phyloP scores from a whole-genome alignment of 768 basidiomycete genomes.

The Pleurotus salmoneostramineus region DNA sequence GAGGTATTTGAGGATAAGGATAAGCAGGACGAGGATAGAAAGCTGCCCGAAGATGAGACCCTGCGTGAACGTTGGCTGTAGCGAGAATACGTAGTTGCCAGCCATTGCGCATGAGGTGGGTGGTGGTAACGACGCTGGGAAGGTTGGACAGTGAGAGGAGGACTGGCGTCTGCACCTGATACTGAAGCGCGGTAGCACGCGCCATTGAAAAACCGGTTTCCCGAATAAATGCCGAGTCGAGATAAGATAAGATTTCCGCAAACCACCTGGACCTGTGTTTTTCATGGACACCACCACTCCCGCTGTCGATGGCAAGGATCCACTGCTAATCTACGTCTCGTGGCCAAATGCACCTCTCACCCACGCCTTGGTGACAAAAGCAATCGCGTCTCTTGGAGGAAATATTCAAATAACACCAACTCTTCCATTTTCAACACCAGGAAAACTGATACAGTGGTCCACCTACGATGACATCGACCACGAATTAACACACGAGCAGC shows the following conservation, averaged over 20 bases:
- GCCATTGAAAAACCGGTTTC: not conserved
- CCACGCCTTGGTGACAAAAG: constrained; percentile 36
- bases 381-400: constrained; percentile 24
- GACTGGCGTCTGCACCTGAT: not conserved
- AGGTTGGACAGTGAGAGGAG: not conserved
- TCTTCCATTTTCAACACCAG: constrained; percentile 6
- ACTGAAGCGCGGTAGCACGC: not conserved
- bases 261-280: too few relatives aligned
- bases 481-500: constrained; percentile 53
- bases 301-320: not conserved
- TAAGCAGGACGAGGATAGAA: constrained; percentile 75
- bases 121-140: not conserved
- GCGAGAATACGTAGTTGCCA: constrained; percentile 60
- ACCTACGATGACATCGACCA: constrained; percentile 88
- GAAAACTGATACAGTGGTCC: constrained; percentile 68
- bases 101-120: constrained; percentile 29
- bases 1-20: constrained; percentile 87
- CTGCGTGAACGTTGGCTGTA: constrained; percentile 92
- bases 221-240: not conserved
- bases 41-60: constrained; percentile 91
- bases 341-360: constrained; percentile 53
- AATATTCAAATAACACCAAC: constrained; percentile 17
- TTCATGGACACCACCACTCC: constrained; percentile 8
- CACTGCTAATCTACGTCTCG: constrained; percentile 23
- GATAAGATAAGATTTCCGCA: not conserved